Evolutionary conservation across 1,284 basidiomycete genomes (phyloP), one percentile per base, ranked within the genome.

Genomic region (Inonotus obliquus): DNA sequence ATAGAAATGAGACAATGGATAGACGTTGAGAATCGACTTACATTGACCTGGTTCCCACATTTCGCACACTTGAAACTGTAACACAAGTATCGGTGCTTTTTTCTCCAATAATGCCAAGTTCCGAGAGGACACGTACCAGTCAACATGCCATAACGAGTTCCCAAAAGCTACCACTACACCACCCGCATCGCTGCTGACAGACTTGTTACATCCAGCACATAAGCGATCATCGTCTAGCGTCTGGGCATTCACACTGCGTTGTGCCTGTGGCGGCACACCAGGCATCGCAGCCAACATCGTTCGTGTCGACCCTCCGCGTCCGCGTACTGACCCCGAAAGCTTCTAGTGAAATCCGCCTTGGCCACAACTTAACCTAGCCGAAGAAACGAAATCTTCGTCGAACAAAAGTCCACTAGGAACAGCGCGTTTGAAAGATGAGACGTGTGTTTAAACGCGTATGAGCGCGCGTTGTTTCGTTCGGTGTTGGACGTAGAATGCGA

Each of bases 131-230:
- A 60, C 60, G 57, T 32, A 67, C 66, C 67, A 71, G 58, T 65
- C 65, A 47, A 65, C 68, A 61, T 68, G 67, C 68, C 67, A 69
- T 39, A 70, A 61, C 37, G 66, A 64, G 29, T 69, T 94, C 91
- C 93, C 93, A 72, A 96, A 96, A 47, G 93, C 91, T 67, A 96
- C 93, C 51, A 96, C 93, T 17, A 94, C 80, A 39, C 92, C 93
- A 57, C 91, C 93, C 65, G 84, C 82, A 68, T 94, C 91, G 66
- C 86, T 89, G 57, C 94, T 90, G 44, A 93, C 92, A 1, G 90
- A 85, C 60, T 80, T 78, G 69, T 86, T 88, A 79, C 94, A 96
- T 23, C 94, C 94, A 9, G 92, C 92, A 76, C 94, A 96, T 2
- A 84, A 66, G 65, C 83, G 83, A 70, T 89, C 81, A 69, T 90